Base-by-base conservation (phyloP, 257 asterid genomes). In the Paulownia fortunei region DNA sequence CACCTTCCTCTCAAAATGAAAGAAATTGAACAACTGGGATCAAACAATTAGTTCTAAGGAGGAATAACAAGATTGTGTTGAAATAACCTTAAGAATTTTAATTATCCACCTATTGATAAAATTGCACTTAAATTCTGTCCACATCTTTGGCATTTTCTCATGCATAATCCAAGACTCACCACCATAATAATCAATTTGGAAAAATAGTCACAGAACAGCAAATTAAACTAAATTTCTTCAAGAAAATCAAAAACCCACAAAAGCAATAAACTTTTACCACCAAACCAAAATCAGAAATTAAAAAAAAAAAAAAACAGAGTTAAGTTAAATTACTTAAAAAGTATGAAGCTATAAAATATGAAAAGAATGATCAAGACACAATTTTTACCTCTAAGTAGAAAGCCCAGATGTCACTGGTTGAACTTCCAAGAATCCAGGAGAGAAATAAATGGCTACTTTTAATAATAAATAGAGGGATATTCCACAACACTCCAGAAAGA, bases 361-460 rank as follows among this genome's bases (percentile, higher is more conserved):
- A 19, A 55, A 46, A 69, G 55, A 34, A 46, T 5, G 18, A 15
- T 47, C 34, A 76, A 79, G 63, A 67, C 32, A 54, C 2, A 49
- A 52, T 42, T 49, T 64, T 75, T 80, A 81, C 87, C 87, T 73
- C 70, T 32, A 76, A 41, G 37, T 44, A 41, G 71, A 72, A 62
- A 66, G 55, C 80, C 73, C 64, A 69, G 83, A 55, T 76, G 66
- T 52, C 77, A 84, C 82, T 47, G 52, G 72, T 6, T 79, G 67
- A 80, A 65, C 83, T 72, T 78, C 88, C 88, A 69, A 78, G 82
- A 44, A n/a, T 59, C 55, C 19, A 11, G 86, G 84, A 83, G 68
- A 71, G 73, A 60, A 21, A 16, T 32, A 36, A 70, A 54, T 34
- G 19, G 62, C 68, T 24, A 15, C 21, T 70, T 30, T 58, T 8